Base-by-base conservation (phyloP, 495 filamentous ascomycete genomes). In the Xylaria bambusicola region DNA sequence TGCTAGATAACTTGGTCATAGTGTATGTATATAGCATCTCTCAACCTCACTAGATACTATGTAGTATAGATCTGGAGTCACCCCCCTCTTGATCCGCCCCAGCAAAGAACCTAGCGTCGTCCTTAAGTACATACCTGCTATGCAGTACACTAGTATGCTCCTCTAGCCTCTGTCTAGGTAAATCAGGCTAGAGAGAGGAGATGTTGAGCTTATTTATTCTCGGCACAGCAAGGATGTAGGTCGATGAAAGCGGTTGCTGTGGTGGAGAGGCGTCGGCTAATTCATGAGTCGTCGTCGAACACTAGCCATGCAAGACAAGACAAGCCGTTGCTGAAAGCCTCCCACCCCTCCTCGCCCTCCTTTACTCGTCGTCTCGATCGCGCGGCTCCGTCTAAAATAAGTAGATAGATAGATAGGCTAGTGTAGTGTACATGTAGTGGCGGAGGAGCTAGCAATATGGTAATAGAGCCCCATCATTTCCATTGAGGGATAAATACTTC, bases 191-290 rank as follows among this genome's bases (percentile, higher is more conserved):
- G n/a, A n/a, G n/a, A n/a, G n/a, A n/a, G n/a, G n/a, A 38, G 36
- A 33, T 5, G 10, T 33, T 10, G 29, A 38, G 36, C 36, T 38
- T 50, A 8, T 18, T 29, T 17, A 8, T 18, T 29, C 7, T 42
- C 36, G 12, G 9, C 26, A 8, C 27, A 10, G 10, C 18, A n/a
- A n/a, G n/a, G n/a, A 51, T 58, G 56, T 58, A 51, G 20, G 56
- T 58, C 46, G 56, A 58, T 58, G 46, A 58, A 58, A 41, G 36
- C 20, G 56, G 56, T 48, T 58, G 56, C 18, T 12, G 2, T 41
- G 17, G 56, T 58, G 56, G 56, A 45, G n/a, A n/a, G n/a, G n/a
- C n/a, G 47, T 58, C 5, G 24, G 35, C 17, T 26, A 49, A 41
- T 21, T 40, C 33, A 50, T 7, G 46, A 26, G 51, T 20, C 20